Evolutionary conservation across 2,329 filamentous ascomycete species (phyloP), one percentile per base, ranked within the genome.

Genomic region (Monosporascus sp.): DNA sequence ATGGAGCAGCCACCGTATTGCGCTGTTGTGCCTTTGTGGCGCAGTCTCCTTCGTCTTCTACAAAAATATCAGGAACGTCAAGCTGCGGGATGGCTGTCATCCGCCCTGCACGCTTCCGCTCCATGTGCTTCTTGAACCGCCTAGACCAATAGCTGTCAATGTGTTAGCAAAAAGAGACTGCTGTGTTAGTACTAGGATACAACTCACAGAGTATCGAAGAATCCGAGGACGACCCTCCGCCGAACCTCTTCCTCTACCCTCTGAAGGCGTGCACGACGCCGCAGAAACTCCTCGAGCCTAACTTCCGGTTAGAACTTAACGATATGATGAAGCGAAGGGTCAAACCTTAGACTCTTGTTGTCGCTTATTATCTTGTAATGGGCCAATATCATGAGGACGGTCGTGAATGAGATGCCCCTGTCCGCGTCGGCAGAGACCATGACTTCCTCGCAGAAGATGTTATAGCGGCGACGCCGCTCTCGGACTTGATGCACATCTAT

Each of bases 301-400:
- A 24, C 50, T 45, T 15, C 41, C 52, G 54, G 65, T 76, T 65
- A 71, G 64, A 50, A 49, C 51, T 48, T 5, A 18, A 14, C 48
- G 22, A 11, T 14, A 31, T 50, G 46, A 55, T 39, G 27, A 3
- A 43, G 39, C 22, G 44, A 61, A n/a, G 25, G 45, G 46, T 71
- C 75, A 67, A 74, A 89, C 86, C 82, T 87, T 66, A 99, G 75
- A 71, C 91, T 96, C 78, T 97, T 97, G 75, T 88, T 97, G 71
- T 99, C 94, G 61, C 87, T 96, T 69, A 99, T 99, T 65, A 99
- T 91, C 65, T 97, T 99, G 78, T 99, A 96, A 71, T 99, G 94
- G 36, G 95, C 93, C 53, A 99, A 78, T 56, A 96, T 95, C 88
- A 99, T 94, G 50, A 99, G 78, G 22, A 97, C 87, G 7, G 88